A percentile compares a stretch with the other conserved stretches of the same genome.
phyloP scores from a whole-genome alignment of 2,329 filamentous ascomycete species.

The Scytalidium lignicola region DNA sequence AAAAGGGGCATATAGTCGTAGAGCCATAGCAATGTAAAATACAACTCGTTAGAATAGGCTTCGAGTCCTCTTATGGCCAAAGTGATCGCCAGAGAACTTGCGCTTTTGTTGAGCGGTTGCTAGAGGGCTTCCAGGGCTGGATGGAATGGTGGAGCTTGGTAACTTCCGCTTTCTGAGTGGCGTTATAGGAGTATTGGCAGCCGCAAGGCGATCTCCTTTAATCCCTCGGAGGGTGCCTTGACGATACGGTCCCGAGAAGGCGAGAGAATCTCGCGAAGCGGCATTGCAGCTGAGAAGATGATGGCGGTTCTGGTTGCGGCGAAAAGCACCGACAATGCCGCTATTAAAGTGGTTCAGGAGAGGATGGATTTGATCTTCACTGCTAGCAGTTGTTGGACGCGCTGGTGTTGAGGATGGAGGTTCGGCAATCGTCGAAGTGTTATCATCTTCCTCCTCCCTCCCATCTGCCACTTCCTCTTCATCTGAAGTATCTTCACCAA shows the following conservation, averaged over 20 bases:
- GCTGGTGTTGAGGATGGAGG: conserved; percentile 48
- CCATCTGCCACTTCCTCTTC: conserved; percentile 55
- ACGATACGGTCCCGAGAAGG: conserved; percentile 56
- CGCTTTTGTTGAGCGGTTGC: conserved; percentile 21
- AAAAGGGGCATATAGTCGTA: background rate
- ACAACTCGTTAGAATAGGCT: conserved; percentile 15
- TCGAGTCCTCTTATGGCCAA: conserved; percentile 21
- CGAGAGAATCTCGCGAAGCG: conserved; percentile 56
- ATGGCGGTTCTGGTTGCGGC: conserved; percentile 53
- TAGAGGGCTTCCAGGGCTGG: conserved; percentile 22
- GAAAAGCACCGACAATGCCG: conserved; percentile 73
- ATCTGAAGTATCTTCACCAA: conserved; percentile 53
- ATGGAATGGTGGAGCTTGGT: conserved; percentile 6
- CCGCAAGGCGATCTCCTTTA: conserved; percentile 60
- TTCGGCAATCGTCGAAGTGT: conserved; percentile 35
- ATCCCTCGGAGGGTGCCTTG: conserved; percentile 57
- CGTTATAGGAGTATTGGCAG: conserved; percentile 63
- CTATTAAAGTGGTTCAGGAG: conserved; percentile 64
- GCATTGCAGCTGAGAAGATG: conserved; percentile 47
- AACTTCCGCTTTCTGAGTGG: conserved; percentile 48
- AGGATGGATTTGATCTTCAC: conserved; percentile 43
- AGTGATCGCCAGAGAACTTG: conserved; percentile 19
- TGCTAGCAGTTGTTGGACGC: conserved; percentile 42
- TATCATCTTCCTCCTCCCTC: conserved; percentile 36
- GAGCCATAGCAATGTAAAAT: background rate